Conservation (phyloP, 495 filamentous ascomycete species). For the Evansstolkia leycettana region DNA sequence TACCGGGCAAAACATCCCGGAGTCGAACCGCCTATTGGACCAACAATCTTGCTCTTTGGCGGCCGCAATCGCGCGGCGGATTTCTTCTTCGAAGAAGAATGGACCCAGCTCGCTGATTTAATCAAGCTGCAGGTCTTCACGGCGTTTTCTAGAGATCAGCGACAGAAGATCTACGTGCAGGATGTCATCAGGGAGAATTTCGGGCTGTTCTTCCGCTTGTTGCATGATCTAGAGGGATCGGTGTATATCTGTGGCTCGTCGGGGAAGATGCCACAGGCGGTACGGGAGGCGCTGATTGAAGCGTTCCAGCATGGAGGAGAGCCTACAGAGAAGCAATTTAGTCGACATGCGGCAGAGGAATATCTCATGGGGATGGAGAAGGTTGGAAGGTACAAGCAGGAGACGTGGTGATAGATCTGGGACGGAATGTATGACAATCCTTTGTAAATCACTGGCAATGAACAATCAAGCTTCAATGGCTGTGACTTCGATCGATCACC, state of each 20-base stretch:
- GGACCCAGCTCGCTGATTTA: constrained; percentile 32
- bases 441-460: too few species aligned
- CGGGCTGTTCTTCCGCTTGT: constrained; percentile 40
- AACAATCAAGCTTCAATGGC: too few species aligned
- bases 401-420: constrained; percentile 63
- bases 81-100: constrained; percentile 72
- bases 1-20: constrained; percentile 22
- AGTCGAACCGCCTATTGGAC: constrained; percentile 16
- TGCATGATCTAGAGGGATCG: constrained; percentile 41
- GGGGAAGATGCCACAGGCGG: constrained; percentile 79
- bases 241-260: constrained; percentile 76
- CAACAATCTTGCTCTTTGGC: constrained; percentile 59
- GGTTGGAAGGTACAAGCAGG: constrained; percentile 60
- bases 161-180: constrained; percentile 80
- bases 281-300: constrained; percentile 68
- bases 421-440: too few species aligned
- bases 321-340: constrained; percentile 15
- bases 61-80: constrained; percentile 61
- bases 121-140: constrained; percentile 46
- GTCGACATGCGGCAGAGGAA: constrained; percentile 39
- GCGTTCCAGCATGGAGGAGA: constrained; percentile 38
- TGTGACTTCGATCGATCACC: too few species aligned
- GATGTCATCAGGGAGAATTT: constrained; percentile 58
- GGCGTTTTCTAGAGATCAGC: constrained; percentile 75
- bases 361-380: constrained; percentile 53